Evolutionary conservation across 768 basidiomycete species (phyloP).

Genomic region (Termitomyces sp.): DNA sequence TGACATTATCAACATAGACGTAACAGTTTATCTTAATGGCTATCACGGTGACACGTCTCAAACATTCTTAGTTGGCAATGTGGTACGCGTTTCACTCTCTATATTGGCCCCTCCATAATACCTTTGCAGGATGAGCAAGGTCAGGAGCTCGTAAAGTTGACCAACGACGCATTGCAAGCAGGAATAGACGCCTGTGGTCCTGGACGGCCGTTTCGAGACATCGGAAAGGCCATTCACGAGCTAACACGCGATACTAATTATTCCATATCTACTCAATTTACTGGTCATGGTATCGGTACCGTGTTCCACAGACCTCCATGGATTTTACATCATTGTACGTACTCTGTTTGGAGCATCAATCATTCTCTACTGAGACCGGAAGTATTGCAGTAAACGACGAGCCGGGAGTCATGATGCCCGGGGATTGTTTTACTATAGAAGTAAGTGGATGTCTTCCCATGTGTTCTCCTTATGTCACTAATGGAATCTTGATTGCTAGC

Average conservation of each 20-base stretch:
- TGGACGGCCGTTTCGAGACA: constrained; percentile 58
- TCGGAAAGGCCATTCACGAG: constrained; percentile 66
- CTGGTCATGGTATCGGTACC: constrained; percentile 84
- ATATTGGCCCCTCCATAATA: not conserved
- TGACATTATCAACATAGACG: constrained; percentile 85
- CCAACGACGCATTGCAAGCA: constrained; percentile 57
- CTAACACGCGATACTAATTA: constrained; percentile 37
- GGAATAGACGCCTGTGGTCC: constrained; percentile 77
- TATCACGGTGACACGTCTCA: constrained; percentile 88
- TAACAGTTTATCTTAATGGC: constrained; percentile 79
- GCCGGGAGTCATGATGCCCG: constrained; percentile 74
- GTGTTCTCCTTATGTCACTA: not conserved
- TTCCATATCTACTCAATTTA: constrained; percentile 66
- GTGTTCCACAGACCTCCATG: constrained; percentile 79
- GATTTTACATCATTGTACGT: constrained; percentile 73
- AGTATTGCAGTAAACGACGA: constrained; percentile 67
- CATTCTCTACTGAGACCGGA: not conserved
- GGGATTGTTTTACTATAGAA: constrained; percentile 93
- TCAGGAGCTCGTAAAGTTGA: constrained; percentile 53
- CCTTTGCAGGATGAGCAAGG: constrained; percentile 60
- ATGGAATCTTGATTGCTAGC: constrained; percentile 32
- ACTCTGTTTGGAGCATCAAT: not conserved
- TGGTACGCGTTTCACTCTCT: constrained; percentile 40
- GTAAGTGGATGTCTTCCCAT: constrained; percentile 25
- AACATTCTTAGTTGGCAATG: constrained; percentile 77